A percentile compares a stretch with the other conserved stretches of the same genome.
Evolutionary conservation across 495 filamentous ascomycete genomes (phyloP).

Genomic region (Patellaria atrata): DNA sequence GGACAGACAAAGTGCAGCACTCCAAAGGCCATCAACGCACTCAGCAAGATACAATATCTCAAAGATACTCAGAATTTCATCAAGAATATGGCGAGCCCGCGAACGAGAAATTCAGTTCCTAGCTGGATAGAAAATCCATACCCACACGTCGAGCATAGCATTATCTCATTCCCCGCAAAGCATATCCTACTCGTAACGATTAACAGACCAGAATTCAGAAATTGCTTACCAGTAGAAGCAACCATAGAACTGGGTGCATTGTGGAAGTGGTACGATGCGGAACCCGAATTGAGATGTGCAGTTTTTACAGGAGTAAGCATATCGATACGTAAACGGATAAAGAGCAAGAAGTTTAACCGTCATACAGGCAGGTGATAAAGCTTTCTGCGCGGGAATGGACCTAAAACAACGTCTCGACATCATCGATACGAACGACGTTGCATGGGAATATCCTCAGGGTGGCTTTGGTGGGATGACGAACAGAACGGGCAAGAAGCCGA

Average conservation of each 20-base stretch:
- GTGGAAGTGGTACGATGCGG: constrained; percentile 23
- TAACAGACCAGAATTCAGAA: constrained; percentile 19
- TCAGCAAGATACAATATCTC: too few relatives aligned
- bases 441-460: constrained; percentile 8
- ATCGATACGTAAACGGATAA: not conserved
- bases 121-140: constrained; percentile 17
- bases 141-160: constrained; percentile 15
- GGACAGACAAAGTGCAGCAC: too few relatives aligned
- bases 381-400: constrained; percentile 23
- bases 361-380: constrained; percentile 11
- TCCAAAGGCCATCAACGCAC: too few relatives aligned
- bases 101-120: constrained; percentile 16
- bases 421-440: constrained; percentile 7
- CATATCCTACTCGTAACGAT: constrained; percentile 23
- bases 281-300: constrained; percentile 18
- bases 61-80: too few relatives aligned
- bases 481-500: constrained; percentile 14
- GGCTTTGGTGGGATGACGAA: constrained; percentile 14
- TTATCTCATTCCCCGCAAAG: constrained; percentile 21
- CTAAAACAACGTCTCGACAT: constrained; percentile 17
- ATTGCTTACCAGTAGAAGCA: constrained; percentile 20
- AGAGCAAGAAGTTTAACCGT: not conserved
- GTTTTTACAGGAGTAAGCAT: constrained; percentile 17
- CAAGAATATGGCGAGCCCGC: constrained; percentile 17
- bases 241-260: constrained; percentile 18